phyloP scores from a whole-genome alignment of 2,329 filamentous ascomycete species.

The Phoma sp. region DNA sequence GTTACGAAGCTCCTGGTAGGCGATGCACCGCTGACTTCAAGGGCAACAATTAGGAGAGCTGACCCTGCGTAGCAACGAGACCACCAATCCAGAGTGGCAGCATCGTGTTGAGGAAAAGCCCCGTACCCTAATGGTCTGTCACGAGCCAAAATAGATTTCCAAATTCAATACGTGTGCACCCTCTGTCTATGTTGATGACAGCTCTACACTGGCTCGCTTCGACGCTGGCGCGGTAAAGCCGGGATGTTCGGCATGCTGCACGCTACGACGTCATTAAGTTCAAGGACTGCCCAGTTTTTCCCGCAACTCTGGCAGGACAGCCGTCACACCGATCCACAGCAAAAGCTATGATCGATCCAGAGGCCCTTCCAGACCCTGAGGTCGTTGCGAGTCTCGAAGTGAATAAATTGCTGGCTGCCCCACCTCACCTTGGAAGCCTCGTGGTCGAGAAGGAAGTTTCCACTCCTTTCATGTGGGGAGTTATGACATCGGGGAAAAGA shows the following conservation, averaged over 20 bases:
- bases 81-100: too few species aligned
- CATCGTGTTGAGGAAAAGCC: too few species aligned
- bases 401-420: slow-evolving; percentile 6
- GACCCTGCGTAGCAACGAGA: too few species aligned
- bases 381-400: slow-evolving; percentile 13
- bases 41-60: too few species aligned
- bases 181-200: too few species aligned
- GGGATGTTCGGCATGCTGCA: neutral
- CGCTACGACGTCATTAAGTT: slow-evolving; percentile 11
- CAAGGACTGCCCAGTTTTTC: slow-evolving; percentile 4
- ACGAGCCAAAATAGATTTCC: too few species aligned
- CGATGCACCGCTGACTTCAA: too few species aligned
- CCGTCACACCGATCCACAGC: slow-evolving; percentile 10
- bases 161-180: too few species aligned
- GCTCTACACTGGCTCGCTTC: neutral
- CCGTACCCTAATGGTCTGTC: too few species aligned
- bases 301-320: slow-evolving; percentile 1
- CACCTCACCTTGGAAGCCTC: slow-evolving; percentile 2
- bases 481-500: slow-evolving; percentile 1
- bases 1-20: too few species aligned
- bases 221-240: neutral
- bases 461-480: slow-evolving; percentile 3
- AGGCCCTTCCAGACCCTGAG: slow-evolving; percentile 14
- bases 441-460: slow-evolving; percentile 10
- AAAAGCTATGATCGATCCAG: slow-evolving; percentile 12